Conservation (phyloP, 805 yeast genomes). For the Starmerella apicola region DNA sequence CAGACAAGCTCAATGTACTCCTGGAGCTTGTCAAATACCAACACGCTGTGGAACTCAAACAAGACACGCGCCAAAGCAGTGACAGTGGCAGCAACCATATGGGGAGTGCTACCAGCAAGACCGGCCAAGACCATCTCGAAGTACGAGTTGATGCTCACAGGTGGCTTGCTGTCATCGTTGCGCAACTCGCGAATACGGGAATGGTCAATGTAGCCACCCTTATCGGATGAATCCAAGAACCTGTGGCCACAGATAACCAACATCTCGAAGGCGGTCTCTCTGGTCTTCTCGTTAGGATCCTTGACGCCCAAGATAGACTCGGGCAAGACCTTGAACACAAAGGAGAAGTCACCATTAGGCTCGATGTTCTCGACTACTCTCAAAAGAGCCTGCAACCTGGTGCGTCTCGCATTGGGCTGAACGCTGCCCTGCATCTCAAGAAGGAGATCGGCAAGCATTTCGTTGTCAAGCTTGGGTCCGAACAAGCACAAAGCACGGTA, state of each 20-base stretch:
- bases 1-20: constrained; percentile 82
- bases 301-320: constrained; percentile 86
- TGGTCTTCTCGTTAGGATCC: constrained; percentile 82
- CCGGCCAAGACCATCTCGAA: constrained; percentile 95
- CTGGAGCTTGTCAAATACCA: constrained; percentile 46
- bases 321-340: constrained; percentile 70
- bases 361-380: constrained; percentile 55
- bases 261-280: constrained; percentile 65
- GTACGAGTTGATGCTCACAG: constrained; percentile 64
- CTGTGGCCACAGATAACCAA: constrained; percentile 69
- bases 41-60: constrained; percentile 64
- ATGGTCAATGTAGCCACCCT: constrained; percentile 47
- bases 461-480: constrained; percentile 49
- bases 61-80: constrained; percentile 79
- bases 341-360: constrained; percentile 42
- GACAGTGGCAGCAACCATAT: constrained; percentile 93
- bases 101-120: constrained; percentile 82
- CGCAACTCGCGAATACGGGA: constrained; percentile 57
- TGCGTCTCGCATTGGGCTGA: constrained; percentile 63
- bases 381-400: constrained; percentile 60
- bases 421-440: constrained; percentile 35
- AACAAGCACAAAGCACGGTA: constrained; percentile 57
- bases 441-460: constrained; percentile 34
- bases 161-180: constrained; percentile 44
- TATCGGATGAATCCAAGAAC: constrained; percentile 39